Evolutionary conservation across 768 basidiomycete genomes (phyloP), one percentile per base, ranked within the genome.

Genomic region (Trametes cingulata): DNA sequence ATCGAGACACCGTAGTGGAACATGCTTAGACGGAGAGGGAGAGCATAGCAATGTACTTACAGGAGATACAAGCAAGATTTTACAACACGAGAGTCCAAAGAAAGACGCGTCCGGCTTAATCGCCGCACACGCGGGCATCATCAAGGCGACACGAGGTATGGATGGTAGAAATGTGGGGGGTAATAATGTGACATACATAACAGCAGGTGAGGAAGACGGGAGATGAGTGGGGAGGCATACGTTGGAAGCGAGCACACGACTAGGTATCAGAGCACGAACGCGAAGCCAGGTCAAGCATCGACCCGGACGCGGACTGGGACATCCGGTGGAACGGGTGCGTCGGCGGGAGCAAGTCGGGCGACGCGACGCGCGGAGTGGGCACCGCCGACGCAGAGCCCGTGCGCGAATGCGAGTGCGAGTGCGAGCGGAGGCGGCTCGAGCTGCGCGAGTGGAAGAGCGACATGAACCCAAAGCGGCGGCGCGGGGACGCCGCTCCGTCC

Each of bases 371-470:
- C 42, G 43, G 39, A 3, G 53, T 40, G 15, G 59, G 25, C 19
- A 36, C 45, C 5, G 45, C 59, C 12, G 59, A 51, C 9, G 42
- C 59, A 7, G 52, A 35, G 14, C 46, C 39, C 14, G 52, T 47
- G n/a, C 52, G 36, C 15, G 33, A 19, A 13, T 50, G 46, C 24
- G 46, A 56, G 46, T 56, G 55, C 45, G 52, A 53, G 27, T 25
- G 52, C 40, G 56, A 41, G 22, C 54, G 53, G 20, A 43, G 41
- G 17, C 55, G 55, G 10, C 46, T 56, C 37, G 56, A 49, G 56
- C 56, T 57, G 47, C 56, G 56, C 47, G 56, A 57, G 50, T 52
- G 61, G 51, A 62, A 62, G 20, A 62, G 43, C 14, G 61, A 45
- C 45, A 62, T 57, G 56, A 62, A 62, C 15, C 49, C 55, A 51